Percentiles rank a stretch among this genome's conserved stretches.
phyloP scores from a whole-genome alignment of 139 green algal species.

The Chlamydomonas eustigma region DNA sequence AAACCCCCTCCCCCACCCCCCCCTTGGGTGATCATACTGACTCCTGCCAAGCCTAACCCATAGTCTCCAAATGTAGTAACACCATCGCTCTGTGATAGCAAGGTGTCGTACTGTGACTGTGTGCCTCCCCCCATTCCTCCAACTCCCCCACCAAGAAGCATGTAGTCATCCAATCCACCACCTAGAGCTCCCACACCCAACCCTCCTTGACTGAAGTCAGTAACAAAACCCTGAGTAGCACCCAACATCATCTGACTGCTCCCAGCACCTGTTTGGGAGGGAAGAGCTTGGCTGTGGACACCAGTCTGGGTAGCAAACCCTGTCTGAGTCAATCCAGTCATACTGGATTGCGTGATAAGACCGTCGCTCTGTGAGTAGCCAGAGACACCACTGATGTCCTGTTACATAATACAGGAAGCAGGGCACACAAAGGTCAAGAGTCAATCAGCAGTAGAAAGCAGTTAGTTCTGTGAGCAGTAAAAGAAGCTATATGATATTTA shows the following conservation, averaged over 20 bases:
- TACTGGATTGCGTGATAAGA: not conserved
- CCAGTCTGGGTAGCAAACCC: not conserved
- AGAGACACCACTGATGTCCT: not conserved
- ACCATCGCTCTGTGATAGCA: not conserved
- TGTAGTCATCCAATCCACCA: conserved; percentile 14
- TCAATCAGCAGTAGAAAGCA: no score
- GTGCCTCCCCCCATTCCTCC: no score
- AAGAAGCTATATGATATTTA: no score
- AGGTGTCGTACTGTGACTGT: not conserved
- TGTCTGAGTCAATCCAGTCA: not conserved
- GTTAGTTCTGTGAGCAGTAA: no score
- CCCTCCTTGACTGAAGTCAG: not conserved
- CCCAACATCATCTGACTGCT: not conserved
- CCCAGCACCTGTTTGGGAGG: not conserved
- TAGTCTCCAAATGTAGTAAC: not conserved
- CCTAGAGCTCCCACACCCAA: not conserved
- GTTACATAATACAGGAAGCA: no score
- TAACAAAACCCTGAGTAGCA: not conserved
- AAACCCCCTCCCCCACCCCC: not conserved
- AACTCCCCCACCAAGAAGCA: not conserved
- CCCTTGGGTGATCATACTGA: not conserved
- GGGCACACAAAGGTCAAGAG: no score
- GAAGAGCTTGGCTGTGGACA: not conserved
- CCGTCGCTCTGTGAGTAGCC: not conserved
- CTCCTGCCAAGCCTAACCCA: not conserved